A percentile compares a stretch with the other conserved stretches of the same genome.
Conservation (phyloP, 2,329 filamentous ascomycete genomes). For the Lithohypha guttulata region DNA sequence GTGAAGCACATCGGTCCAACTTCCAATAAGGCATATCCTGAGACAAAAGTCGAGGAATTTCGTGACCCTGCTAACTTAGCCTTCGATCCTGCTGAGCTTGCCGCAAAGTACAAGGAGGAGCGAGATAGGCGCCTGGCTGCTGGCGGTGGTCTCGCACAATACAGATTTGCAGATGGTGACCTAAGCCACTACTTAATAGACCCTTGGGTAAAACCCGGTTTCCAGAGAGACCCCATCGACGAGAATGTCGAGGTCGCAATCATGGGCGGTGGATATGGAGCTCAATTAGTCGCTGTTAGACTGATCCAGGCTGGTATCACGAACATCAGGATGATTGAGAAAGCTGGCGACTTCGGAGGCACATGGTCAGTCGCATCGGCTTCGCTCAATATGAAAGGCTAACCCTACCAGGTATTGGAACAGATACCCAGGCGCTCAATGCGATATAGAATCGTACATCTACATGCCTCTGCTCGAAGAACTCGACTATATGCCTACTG, state of each 20-base stretch:
- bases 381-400: too few species aligned
- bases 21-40: conserved; percentile 9
- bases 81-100: conserved; percentile 13
- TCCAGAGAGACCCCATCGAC: conserved; percentile 7
- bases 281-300: conserved; percentile 12
- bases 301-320: conserved; percentile 11
- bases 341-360: conserved; percentile 27
- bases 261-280: conserved; percentile 19
- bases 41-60: conserved; percentile 9
- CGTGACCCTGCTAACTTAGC: conserved; percentile 8
- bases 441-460: conserved; percentile 12
- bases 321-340: conserved; percentile 13
- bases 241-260: conserved; percentile 14
- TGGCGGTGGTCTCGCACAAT: conserved; percentile 12
- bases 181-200: conserved; percentile 12
- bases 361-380: conserved; percentile 16
- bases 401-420: conserved; percentile 22
- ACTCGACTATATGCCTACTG: conserved; percentile 15
- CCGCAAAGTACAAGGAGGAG: conserved; percentile 13
- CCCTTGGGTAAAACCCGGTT: conserved; percentile 11
- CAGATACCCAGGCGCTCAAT: conserved; percentile 18
- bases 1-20: conserved; percentile 11
- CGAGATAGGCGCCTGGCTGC: conserved; percentile 12
- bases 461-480: conserved; percentile 18
- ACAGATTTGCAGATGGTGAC: conserved; percentile 8